A percentile compares a stretch with the other conserved stretches of the same genome.
These are phyloP conservation scores for Clathrospora elynae DNA, from an alignment of 2,329 filamentous ascomycete genomes.

Conservation along the genomic window DNA sequence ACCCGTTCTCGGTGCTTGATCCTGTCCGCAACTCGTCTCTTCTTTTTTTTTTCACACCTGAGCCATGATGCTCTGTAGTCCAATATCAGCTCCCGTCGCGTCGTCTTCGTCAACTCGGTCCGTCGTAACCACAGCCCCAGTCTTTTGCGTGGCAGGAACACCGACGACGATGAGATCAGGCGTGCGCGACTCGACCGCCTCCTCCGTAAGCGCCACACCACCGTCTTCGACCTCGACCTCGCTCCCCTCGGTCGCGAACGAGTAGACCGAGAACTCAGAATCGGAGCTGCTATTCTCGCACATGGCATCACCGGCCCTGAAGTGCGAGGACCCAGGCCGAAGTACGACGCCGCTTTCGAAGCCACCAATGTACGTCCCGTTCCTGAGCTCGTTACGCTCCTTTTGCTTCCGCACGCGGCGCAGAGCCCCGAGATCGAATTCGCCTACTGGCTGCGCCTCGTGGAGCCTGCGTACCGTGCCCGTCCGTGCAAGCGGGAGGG, in stretches of 20 bases:
- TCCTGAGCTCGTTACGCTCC: conserved; percentile 30
- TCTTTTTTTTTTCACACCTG: conserved; percentile 31
- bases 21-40: too few species aligned
- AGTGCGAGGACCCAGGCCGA: neutral
- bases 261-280: conserved; percentile 32
- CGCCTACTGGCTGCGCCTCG: conserved; percentile 14
- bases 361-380: conserved; percentile 21
- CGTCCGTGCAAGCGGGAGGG: conserved; percentile 35
- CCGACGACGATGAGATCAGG: conserved; percentile 40
- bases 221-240: conserved; percentile 54
- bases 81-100: conserved; percentile 9
- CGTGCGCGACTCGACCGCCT: conserved; percentile 56
- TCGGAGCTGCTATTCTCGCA: conserved; percentile 13
- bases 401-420: conserved; percentile 35
- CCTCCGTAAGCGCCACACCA: conserved; percentile 63
- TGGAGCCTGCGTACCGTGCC: conserved; percentile 28
- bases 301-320: neutral
- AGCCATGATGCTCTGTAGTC: conserved; percentile 33
- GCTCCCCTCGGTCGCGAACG: conserved; percentile 37
- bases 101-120: conserved; percentile 1
- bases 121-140: conserved; percentile 1
- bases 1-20: too few species aligned
- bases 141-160: conserved; percentile 7
- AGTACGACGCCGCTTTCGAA: conserved; percentile 19
- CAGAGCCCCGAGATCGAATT: conserved; percentile 36